Conservation (phyloP, 1,284 basidiomycete species). For the Coniophora puteana region DNA sequence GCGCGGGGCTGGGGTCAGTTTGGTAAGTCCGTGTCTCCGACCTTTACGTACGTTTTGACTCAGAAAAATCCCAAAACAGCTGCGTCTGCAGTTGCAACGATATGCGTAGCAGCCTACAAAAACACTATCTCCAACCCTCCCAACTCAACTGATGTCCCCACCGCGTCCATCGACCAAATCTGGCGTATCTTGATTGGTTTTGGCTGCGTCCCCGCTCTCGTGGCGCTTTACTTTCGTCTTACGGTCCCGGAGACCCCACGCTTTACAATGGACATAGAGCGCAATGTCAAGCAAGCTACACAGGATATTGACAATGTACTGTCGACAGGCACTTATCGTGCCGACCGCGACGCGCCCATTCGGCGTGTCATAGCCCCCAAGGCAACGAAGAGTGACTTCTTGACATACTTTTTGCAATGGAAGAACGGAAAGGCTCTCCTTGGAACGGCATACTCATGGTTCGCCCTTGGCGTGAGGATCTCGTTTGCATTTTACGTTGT, state of each 20-base stretch:
- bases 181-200: conserved; percentile 50
- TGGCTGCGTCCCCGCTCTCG: conserved; percentile 45
- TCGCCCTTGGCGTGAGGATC: conserved; percentile 52
- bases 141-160: conserved; percentile 25
- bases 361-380: conserved; percentile 46
- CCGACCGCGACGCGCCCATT: conserved; percentile 37
- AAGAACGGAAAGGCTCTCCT: conserved; percentile 42
- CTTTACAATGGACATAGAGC: conserved; percentile 71
- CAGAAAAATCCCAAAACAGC: conserved; percentile 18
- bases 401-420: conserved; percentile 41
- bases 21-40: conserved; percentile 26
- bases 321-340: conserved; percentile 34
- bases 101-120: conserved; percentile 58
- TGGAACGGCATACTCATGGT: conserved; percentile 55
- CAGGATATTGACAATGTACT: conserved; percentile 52
- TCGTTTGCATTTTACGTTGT: neutral
- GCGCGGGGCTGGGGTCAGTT: conserved; percentile 56
- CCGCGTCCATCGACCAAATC: conserved; percentile 38
- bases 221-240: conserved; percentile 54
- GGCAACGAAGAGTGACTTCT: conserved; percentile 44
- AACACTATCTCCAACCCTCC: conserved; percentile 34
- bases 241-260: conserved; percentile 60
- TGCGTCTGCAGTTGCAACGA: conserved; percentile 52
- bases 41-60: conserved; percentile 10
- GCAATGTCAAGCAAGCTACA: conserved; percentile 54